Evolutionary conservation across 2,329 filamentous ascomycete species (phyloP).

Genomic region (Boeremia lycopersici): DNA sequence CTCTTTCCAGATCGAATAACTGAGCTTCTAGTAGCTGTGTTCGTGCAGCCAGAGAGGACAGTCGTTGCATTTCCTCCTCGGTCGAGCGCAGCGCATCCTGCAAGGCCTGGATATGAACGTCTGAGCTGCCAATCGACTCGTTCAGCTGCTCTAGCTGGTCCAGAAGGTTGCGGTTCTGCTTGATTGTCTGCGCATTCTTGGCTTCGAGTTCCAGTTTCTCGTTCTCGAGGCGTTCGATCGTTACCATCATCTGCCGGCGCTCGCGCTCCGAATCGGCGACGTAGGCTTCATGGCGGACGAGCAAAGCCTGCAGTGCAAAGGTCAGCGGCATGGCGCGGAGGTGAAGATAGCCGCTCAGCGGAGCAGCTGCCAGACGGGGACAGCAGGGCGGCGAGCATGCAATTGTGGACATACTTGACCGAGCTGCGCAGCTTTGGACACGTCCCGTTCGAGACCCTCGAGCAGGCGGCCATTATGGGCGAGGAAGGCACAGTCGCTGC

Average conservation of each 20-base stretch:
- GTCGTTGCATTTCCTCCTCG: conserved; percentile 74
- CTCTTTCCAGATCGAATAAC: conserved; percentile 76
- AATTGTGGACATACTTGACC: conserved; percentile 75
- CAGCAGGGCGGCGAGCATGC: conserved; percentile 35
- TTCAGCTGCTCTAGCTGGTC: conserved; percentile 88
- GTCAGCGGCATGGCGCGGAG: conserved; percentile 65
- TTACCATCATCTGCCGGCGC: conserved; percentile 71
- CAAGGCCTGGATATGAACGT: conserved; percentile 76
- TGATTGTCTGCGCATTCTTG: conserved; percentile 76
- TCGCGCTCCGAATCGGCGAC: conserved; percentile 91
- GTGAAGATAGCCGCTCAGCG: conserved; percentile 16
- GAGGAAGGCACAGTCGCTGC: conserved; percentile 76
- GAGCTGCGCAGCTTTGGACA: conserved; percentile 82
- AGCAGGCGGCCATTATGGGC: conserved; percentile 79
- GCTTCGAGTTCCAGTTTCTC: conserved; percentile 73
- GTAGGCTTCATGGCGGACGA: conserved; percentile 91
- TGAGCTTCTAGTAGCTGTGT: conserved; percentile 83
- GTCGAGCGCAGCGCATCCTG: conserved; percentile 78
- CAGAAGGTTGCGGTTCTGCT: conserved; percentile 81
- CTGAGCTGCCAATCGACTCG: conserved; percentile 76
- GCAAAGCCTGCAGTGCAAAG: conserved; percentile 76
- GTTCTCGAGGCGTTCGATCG: conserved; percentile 76
- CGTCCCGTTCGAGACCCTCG: conserved; percentile 83
- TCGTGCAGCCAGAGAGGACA: conserved; percentile 74
- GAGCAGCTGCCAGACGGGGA: conserved; percentile 17